Conservation (phyloP, 768 basidiomycete genomes). For the Pleurotus eryngii region DNA sequence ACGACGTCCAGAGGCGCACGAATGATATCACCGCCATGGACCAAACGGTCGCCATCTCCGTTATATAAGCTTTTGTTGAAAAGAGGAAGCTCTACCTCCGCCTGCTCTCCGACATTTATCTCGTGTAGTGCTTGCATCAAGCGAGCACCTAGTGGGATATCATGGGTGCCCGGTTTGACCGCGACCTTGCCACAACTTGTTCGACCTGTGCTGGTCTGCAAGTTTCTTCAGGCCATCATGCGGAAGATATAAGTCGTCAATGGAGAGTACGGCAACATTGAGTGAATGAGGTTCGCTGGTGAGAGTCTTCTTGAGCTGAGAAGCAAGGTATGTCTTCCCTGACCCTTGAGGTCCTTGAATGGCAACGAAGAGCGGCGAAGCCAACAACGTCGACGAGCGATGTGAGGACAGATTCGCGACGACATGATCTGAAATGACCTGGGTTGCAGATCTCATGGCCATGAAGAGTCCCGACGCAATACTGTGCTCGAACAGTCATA, state of each 20-base stretch:
- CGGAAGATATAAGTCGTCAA: conserved; percentile 86
- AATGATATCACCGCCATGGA: conserved; percentile 31
- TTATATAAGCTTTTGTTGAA: conserved; percentile 84
- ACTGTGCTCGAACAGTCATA: no score
- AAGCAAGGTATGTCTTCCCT: conserved; percentile 83
- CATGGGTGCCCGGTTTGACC: conserved; percentile 92
- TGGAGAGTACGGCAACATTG: conserved; percentile 61
- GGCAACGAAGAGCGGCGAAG: conserved; percentile 73
- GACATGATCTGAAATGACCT: neutral
- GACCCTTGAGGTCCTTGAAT: conserved; percentile 94
- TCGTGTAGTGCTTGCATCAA: conserved; percentile 49
- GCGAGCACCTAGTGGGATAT: conserved; percentile 59
- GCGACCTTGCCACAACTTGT: conserved; percentile 73
- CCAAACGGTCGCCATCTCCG: conserved; percentile 82
- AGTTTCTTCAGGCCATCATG: conserved; percentile 58
- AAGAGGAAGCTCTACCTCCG: conserved; percentile 56
- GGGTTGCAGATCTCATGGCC: neutral
- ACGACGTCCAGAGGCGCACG: conserved; percentile 60
- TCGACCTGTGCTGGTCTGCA: conserved; percentile 51
- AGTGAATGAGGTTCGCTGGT: conserved; percentile 45
- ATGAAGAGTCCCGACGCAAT: neutral
- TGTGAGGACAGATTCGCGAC: neutral
- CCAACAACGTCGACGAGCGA: neutral
- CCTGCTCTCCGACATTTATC: conserved; percentile 7
- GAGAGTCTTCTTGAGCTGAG: conserved; percentile 44